phyloP scores from a whole-genome alignment of 176 grass and related monocot species.

The Ensete ventricosum region DNA sequence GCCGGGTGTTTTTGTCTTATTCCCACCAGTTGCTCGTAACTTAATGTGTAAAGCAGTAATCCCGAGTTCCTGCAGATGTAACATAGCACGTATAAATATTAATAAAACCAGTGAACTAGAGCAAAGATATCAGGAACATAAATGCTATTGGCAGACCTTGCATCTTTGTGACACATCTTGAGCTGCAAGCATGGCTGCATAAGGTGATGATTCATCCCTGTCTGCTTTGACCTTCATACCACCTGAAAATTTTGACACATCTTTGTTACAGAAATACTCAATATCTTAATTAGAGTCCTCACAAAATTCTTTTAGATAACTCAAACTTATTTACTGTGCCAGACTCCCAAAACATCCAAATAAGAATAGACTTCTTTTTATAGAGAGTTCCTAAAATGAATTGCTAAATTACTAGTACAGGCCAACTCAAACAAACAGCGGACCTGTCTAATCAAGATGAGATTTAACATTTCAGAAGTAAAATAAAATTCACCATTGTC shows the following conservation, averaged over 20 bases:
- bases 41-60: not conserved
- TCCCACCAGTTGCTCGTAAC: not conserved
- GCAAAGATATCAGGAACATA: not conserved
- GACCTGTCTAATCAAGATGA: too few species aligned
- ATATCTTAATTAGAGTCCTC: too few species aligned
- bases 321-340: too few species aligned
- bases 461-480: too few species aligned
- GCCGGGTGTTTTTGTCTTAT: not conserved
- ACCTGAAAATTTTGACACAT: not conserved
- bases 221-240: constrained; percentile 12
- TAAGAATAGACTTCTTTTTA: too few species aligned
- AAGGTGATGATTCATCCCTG: constrained; percentile 12
- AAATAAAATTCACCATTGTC: too few species aligned
- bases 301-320: too few species aligned
- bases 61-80: not conserved
- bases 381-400: too few species aligned
- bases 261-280: too few species aligned
- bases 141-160: not conserved
- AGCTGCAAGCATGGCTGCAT: constrained; percentile 13
- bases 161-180: constrained; percentile 7
- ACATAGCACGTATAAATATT: not conserved
- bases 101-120: not conserved
- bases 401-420: too few species aligned
- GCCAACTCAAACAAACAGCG: too few species aligned
- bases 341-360: too few species aligned